These are phyloP conservation scores for Aspergillus sp. DNA, from an alignment of 2,329 filamentous ascomycete species.

Conservation along the genomic window DNA sequence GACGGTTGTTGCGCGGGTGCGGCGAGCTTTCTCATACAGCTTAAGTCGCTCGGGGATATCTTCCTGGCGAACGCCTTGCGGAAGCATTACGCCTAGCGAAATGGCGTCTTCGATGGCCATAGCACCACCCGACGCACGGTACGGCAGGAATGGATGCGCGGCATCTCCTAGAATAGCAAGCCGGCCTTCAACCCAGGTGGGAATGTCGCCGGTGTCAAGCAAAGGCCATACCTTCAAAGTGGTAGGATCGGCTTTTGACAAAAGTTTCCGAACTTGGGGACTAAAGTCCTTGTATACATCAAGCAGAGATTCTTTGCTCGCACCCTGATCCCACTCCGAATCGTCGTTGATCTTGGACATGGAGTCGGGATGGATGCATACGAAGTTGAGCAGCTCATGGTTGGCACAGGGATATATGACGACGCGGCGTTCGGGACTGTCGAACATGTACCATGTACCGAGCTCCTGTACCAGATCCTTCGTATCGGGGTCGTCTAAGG, in stretches of 20 bases:
- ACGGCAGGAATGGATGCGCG: slow-evolving; percentile 66
- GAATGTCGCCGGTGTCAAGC: slow-evolving; percentile 61
- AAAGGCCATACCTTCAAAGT: slow-evolving; percentile 59
- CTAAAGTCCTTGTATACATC: slow-evolving; percentile 43
- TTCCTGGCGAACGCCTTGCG: slow-evolving; percentile 40
- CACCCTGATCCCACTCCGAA: slow-evolving; percentile 33
- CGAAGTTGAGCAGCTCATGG: slow-evolving; percentile 52
- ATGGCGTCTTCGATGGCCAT: slow-evolving; percentile 68
- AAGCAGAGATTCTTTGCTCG: slow-evolving; percentile 25
- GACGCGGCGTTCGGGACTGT: slow-evolving; percentile 44
- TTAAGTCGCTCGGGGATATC: slow-evolving; percentile 58
- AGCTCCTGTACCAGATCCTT: slow-evolving; percentile 37
- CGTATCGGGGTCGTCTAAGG: slow-evolving; percentile 41
- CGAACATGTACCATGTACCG: slow-evolving; percentile 47
- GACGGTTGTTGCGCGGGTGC: slow-evolving; percentile 57
- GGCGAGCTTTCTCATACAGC: slow-evolving; percentile 60
- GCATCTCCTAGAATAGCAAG: slow-evolving; percentile 65
- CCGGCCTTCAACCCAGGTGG: slow-evolving; percentile 54
- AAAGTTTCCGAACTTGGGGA: slow-evolving; percentile 36
- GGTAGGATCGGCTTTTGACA: slow-evolving; percentile 43
- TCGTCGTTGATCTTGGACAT: slow-evolving; percentile 40
- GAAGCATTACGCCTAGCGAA: slow-evolving; percentile 58
- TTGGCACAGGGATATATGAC: slow-evolving; percentile 51
- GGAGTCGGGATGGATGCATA: slow-evolving; percentile 51
- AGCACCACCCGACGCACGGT: slow-evolving; percentile 63